Evolutionary conservation across 1,284 basidiomycete genomes (phyloP), one percentile per base, ranked within the genome.

Genomic region (Tetrapyrgos nigripes): DNA sequence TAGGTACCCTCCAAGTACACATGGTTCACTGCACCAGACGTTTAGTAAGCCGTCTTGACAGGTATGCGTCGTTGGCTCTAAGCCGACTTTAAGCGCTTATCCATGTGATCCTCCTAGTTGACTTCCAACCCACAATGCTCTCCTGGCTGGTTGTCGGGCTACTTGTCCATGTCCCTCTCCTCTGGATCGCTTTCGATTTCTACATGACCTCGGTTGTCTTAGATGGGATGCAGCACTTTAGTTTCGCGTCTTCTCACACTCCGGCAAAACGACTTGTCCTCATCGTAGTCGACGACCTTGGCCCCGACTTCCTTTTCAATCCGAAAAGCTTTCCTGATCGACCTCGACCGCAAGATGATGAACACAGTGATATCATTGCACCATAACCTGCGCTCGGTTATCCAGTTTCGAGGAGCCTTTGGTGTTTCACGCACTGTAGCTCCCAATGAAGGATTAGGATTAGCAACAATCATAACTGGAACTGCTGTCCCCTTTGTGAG

Each of bases 401-500:
- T 83, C 1, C 83, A 91, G 64, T 75, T 73, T 5, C 79, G 87
- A 49, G 94, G 94, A 13, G 88, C 87, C 1, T 96, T 89, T 73
- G 94, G 94, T 2, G 80, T 96, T 29, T 93, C 91, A 11, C 94
- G 96, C 69, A 96, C 94, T 0, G 82, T 87, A 47, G 93, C 96
- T 2, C 94, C 94, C 13, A 96, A 94, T 1, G 94, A 96, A 68
- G 93, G 94, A 24, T 94, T 94, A 2, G 94, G 94, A 6, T 94
- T 93, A 71, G 93, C 96, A 28, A 94, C 94, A 27, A 84, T 96
- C 60, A 94, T 96, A 64, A 94, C 90, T 85, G 93, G 93, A 8
- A 94, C 96, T 73, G 93, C 96, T 66, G 93, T 94, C 4, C 93
- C 91, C 4, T 94, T 93, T 14, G 94, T 96, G 28, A 94, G 90